Evolutionary conservation across 106 monocot species (phyloP).

Genomic region (Allium cepa): DNA sequence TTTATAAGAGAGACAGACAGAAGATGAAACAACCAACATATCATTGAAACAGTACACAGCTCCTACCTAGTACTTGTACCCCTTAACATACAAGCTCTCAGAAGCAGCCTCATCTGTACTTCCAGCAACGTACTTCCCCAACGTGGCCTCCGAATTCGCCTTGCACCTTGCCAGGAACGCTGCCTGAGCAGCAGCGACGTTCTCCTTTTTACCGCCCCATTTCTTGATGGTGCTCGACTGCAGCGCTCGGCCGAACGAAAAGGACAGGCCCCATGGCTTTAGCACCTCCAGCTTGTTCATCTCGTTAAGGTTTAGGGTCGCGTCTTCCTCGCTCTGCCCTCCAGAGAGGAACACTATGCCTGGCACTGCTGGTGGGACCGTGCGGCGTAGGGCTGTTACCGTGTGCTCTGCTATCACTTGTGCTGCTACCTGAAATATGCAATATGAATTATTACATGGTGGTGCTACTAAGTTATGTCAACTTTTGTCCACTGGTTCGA

Average conservation of each 20-base stretch:
- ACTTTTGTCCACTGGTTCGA: too few relatives aligned
- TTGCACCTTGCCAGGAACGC: constrained; percentile 21
- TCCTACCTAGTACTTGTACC: constrained; percentile 15
- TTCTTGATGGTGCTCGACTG: constrained; percentile 24
- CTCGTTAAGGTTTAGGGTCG: constrained; percentile 11
- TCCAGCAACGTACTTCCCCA: constrained; percentile 11
- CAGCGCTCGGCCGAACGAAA: constrained; percentile 20
- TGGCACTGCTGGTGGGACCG: constrained; percentile 20
- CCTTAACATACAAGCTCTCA: constrained; percentile 16
- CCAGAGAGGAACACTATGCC: constrained; percentile 26
- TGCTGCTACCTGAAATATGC: constrained; percentile 2
- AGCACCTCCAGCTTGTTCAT: constrained; percentile 16
- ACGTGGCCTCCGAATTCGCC: constrained; percentile 21
- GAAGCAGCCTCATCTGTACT: constrained; percentile 4
- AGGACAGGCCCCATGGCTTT: constrained; percentile 22
- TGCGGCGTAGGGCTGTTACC: constrained; percentile 14
- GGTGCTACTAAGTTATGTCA: too few relatives aligned
- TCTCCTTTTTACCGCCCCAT: constrained; percentile 21
- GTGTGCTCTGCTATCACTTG: constrained; percentile 18
- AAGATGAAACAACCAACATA: too few relatives aligned
- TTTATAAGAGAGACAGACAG: too few relatives aligned
- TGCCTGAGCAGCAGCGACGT: constrained; percentile 9
- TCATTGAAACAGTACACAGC: too few relatives aligned
- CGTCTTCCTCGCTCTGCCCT: constrained; percentile 21
- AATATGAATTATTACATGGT: not conserved